Percentiles rank a stretch among this genome's conserved stretches.
These are phyloP conservation scores for Pichia sp. DNA, from an alignment of 1,139 yeast genomes.

Conservation along the genomic window DNA sequence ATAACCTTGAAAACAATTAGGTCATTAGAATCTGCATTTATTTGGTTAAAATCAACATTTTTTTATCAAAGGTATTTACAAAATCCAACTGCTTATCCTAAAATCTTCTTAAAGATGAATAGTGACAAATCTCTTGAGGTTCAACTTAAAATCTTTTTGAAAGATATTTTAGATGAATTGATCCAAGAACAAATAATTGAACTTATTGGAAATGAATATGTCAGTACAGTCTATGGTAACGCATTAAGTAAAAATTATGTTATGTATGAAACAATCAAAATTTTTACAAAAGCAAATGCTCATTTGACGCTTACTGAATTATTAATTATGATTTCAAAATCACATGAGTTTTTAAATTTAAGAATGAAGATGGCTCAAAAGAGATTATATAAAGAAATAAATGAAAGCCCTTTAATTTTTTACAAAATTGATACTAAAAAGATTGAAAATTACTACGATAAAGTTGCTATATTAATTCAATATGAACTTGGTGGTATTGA, in stretches of 20 bases:
- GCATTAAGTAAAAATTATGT: conserved; percentile 45
- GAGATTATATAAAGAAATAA: conserved; percentile 37
- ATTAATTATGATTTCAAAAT: conserved; percentile 29
- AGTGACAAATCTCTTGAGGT: not conserved
- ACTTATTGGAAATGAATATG: conserved; percentile 15
- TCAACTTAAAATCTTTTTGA: conserved; percentile 30
- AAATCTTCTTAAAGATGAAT: conserved; percentile 14
- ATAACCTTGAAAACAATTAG: conserved; percentile 38
- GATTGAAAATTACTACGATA: conserved; percentile 28
- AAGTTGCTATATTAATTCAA: conserved; percentile 37
- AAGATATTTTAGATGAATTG: conserved; percentile 29
- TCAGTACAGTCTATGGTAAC: conserved; percentile 36
- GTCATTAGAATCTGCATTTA: conserved; percentile 35
- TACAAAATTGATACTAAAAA: conserved; percentile 29
- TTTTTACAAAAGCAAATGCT: conserved; percentile 24
- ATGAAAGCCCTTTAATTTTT: conserved; percentile 32
- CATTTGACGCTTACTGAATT: conserved; percentile 24
- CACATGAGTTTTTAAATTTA: conserved; percentile 36
- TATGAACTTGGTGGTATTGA: conserved; percentile 44
- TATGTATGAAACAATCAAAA: conserved; percentile 36
- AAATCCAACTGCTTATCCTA: conserved; percentile 35
- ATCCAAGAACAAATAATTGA: conserved; percentile 29
- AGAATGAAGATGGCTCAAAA: conserved; percentile 40
- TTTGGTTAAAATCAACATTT: conserved; percentile 48
- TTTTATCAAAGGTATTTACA: conserved; percentile 40